These are phyloP conservation scores for Parmelia sp. DNA, from an alignment of 495 filamentous ascomycete species.

Conservation along the genomic window DNA sequence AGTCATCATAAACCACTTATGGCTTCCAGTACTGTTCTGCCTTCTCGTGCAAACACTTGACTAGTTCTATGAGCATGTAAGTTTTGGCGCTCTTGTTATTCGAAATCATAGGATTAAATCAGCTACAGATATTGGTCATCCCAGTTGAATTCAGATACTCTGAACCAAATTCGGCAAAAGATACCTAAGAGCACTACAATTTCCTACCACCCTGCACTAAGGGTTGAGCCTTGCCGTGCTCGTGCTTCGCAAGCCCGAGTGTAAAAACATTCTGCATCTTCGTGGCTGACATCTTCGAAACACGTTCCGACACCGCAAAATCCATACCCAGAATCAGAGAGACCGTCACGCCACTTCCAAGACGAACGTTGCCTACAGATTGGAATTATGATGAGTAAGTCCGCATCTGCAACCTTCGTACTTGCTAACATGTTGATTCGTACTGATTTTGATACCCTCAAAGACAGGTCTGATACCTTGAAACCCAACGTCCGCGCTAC, in stretches of 20 bases:
- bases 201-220: background rate
- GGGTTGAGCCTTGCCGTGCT: background rate
- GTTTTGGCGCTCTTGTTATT: background rate
- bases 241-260: background rate
- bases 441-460: background rate
- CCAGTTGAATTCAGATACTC: background rate
- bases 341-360: background rate
- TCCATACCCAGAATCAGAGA: background rate
- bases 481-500: background rate
- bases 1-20: background rate
- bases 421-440: background rate
- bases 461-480: background rate
- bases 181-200: too few species aligned
- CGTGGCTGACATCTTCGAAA: background rate
- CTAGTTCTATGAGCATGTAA: background rate
- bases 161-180: background rate
- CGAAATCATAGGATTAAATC: background rate
- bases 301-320: background rate
- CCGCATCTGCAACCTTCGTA: background rate
- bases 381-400: background rate
- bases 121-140: background rate
- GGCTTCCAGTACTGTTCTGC: background rate
- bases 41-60: background rate
- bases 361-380: background rate
- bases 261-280: background rate